These are phyloP conservation scores for Diddensiella transvaalensis DNA, from an alignment of 805 yeast genomes.

Conservation along the genomic window DNA sequence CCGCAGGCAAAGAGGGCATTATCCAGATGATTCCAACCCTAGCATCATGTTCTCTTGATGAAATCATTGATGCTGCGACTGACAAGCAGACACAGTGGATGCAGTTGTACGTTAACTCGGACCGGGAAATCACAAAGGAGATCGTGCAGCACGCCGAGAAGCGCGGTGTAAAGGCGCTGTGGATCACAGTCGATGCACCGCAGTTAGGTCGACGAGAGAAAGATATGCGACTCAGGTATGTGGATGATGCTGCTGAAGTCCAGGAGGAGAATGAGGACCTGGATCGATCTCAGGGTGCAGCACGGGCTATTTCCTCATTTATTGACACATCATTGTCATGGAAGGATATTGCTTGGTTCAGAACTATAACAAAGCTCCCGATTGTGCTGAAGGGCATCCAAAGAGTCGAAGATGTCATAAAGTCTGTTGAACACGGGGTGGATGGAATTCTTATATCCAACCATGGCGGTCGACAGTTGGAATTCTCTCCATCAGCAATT, in stretches of 20 bases:
- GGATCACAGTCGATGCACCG: constrained; percentile 92
- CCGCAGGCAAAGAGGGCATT: constrained; percentile 66
- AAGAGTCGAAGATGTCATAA: constrained; percentile 70
- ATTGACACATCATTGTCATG: constrained; percentile 68
- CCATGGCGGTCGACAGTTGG: constrained; percentile 89
- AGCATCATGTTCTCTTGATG: constrained; percentile 85
- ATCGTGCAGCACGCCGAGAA: constrained; percentile 68
- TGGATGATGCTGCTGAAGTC: constrained; percentile 46
- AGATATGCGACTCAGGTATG: constrained; percentile 67
- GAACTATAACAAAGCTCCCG: constrained; percentile 57
- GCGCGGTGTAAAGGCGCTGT: constrained; percentile 75
- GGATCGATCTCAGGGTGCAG: constrained; percentile 78
- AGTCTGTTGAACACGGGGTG: constrained; percentile 67
- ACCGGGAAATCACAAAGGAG: constrained; percentile 58
- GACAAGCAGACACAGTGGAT: constrained; percentile 80
- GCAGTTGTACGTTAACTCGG: constrained; percentile 79
- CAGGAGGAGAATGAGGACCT: constrained; percentile 42
- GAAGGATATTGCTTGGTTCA: constrained; percentile 60
- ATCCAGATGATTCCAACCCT: constrained; percentile 92
- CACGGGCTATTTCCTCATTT: constrained; percentile 80
- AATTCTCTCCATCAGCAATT: constrained; percentile 74
- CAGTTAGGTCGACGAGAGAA: constrained; percentile 88
- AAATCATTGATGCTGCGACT: constrained; percentile 66
- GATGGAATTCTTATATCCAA: constrained; percentile 81
- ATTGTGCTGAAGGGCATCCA: constrained; percentile 81